A percentile compares a stretch with the other conserved stretches of the same genome.
These are phyloP conservation scores for Ploettnerulaceae sp. DNA, from an alignment of 2,329 filamentous ascomycete genomes.

Conservation along the genomic window DNA sequence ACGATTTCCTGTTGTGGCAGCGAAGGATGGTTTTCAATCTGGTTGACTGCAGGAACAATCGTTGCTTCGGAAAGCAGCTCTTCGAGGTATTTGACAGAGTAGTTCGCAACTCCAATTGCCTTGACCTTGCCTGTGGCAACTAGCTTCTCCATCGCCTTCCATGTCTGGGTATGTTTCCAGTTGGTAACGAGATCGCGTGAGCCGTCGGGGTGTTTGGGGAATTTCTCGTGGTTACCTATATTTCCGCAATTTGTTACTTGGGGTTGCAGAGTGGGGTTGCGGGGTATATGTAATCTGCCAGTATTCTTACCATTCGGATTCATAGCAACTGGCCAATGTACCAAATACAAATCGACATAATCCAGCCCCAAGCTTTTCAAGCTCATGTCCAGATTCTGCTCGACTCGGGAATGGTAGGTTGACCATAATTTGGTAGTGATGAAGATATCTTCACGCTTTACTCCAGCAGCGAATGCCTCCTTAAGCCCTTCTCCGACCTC, in stretches of 20 bases:
- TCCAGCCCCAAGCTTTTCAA: constrained; percentile 69
- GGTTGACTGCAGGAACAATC: constrained; percentile 50
- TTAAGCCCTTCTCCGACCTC: constrained; percentile 76
- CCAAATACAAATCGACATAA: constrained; percentile 75
- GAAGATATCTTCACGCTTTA: constrained; percentile 60
- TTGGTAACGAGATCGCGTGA: constrained; percentile 64
- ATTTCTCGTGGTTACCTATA: constrained; percentile 62
- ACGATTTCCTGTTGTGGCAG: constrained; percentile 50
- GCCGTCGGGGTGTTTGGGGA: constrained; percentile 71
- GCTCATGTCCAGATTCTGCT: constrained; percentile 66
- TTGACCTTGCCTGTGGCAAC: constrained; percentile 53
- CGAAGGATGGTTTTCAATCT: constrained; percentile 57
- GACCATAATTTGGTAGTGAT: constrained; percentile 66
- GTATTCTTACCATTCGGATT: constrained; percentile 64
- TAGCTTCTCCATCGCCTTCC: constrained; percentile 69
- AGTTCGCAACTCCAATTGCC: constrained; percentile 43
- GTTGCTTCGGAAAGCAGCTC: constrained; percentile 38
- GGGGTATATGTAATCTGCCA: no score
- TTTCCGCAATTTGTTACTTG: neutral
- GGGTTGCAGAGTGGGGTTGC: constrained; percentile 13
- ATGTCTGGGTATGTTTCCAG: constrained; percentile 70
- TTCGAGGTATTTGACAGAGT: constrained; percentile 34
- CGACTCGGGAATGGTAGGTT: constrained; percentile 67
- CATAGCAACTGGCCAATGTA: constrained; percentile 82
- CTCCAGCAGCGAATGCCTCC: constrained; percentile 53